Evolutionary conservation across 192 early-diverging fungal species (phyloP).

Genomic region (Backusella psychrophila): DNA sequence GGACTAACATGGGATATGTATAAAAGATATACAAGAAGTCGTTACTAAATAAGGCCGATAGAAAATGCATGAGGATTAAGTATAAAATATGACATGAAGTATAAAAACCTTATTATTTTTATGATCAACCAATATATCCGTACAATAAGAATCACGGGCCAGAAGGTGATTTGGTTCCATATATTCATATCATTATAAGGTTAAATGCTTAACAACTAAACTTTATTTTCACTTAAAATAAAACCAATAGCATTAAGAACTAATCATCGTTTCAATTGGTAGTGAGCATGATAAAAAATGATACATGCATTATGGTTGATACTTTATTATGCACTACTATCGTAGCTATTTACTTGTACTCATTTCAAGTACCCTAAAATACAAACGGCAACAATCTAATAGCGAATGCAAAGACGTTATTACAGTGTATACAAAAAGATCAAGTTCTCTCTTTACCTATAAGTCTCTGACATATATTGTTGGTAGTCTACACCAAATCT

Average conservation of each 20-base stretch:
- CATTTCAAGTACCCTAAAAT: neutral
- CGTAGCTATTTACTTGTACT: neutral
- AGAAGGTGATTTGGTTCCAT: neutral
- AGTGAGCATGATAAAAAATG: neutral
- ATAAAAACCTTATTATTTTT: neutral
- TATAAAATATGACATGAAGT: no score
- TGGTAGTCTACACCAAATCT: slow-evolving; percentile 42
- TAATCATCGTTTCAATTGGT: no score
- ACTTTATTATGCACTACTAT: neutral
- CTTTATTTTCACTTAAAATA: neutral
- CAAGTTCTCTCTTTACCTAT: slow-evolving; percentile 15
- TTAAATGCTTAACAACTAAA: neutral
- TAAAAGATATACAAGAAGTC: no score
- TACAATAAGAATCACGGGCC: neutral
- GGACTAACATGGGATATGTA: no score
- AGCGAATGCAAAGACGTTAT: neutral
- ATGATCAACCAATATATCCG: neutral
- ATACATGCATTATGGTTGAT: neutral
- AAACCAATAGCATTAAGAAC: no score
- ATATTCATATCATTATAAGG: neutral
- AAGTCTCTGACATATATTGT: slow-evolving; percentile 35
- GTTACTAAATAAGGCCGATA: no score
- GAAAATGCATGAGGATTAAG: no score
- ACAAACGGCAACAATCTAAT: neutral
- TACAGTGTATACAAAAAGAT: neutral